Percentiles rank a stretch among this genome's conserved stretches.
Conservation (phyloP, 129 eudicot species). For the Ambrosia artemisiifolia region DNA sequence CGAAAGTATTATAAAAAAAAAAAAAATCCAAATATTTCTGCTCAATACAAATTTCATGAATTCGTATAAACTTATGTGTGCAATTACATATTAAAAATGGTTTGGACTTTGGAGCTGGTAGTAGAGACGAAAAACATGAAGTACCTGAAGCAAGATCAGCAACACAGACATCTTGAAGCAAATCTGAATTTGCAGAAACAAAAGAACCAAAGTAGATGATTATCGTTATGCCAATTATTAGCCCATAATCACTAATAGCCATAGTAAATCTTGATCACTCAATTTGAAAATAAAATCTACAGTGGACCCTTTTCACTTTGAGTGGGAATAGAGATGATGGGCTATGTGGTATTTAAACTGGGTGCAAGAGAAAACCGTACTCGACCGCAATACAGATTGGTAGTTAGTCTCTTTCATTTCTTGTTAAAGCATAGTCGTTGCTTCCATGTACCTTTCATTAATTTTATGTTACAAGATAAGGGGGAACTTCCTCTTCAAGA, state of each 20-base stretch:
- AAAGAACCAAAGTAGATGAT: conserved; percentile 11
- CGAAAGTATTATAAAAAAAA: no score
- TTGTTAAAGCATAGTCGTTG: no score
- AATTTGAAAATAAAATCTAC: not conserved
- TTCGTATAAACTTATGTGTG: no score
- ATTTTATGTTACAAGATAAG: no score
- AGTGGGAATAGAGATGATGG: conserved; percentile 14
- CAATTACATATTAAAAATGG: no score
- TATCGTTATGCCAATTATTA: conserved; percentile 10
- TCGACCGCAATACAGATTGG: conserved; percentile 5
- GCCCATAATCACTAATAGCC: conserved; percentile 9
- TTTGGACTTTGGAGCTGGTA: no score
- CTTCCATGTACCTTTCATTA: no score
- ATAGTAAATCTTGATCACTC: conserved; percentile 4
- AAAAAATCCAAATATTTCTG: no score
- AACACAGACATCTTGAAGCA: conserved; percentile 82
- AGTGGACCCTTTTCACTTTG: not conserved
- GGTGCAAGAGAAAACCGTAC: not conserved
- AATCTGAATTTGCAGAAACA: conserved; percentile 54
- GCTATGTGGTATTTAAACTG: conserved; percentile 9
- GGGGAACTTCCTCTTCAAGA: not conserved
- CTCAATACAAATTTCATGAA: no score
- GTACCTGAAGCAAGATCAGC: conserved; percentile 80
- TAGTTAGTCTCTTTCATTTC: conserved; percentile 8
- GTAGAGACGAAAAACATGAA: not conserved